A percentile compares a stretch with the other conserved stretches of the same genome.
phyloP scores from a whole-genome alignment of 2,329 filamentous ascomycete genomes.

The Magnaporthiopsis rhizophila region DNA sequence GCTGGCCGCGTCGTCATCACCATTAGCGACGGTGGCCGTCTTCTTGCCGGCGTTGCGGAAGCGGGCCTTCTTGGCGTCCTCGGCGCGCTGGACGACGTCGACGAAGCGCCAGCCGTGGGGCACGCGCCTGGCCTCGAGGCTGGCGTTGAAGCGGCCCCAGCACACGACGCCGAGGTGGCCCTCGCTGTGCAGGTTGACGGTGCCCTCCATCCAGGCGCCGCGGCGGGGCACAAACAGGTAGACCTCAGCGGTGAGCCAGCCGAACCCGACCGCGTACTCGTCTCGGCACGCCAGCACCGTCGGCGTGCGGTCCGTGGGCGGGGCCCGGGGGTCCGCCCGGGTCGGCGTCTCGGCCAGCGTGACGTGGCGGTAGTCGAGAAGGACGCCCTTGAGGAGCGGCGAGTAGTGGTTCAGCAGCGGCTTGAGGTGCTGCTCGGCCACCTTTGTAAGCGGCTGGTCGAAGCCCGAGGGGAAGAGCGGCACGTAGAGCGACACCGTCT shows the following conservation, averaged over 20 bases:
- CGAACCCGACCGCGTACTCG: slow-evolving; percentile 80
- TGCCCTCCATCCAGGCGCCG: slow-evolving; percentile 69
- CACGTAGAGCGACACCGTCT: slow-evolving; percentile 75
- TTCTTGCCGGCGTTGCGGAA: slow-evolving; percentile 14
- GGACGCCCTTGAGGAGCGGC: slow-evolving; percentile 61
- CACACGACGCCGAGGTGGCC: slow-evolving; percentile 84
- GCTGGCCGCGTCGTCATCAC: slow-evolving; percentile 25
- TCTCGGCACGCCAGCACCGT: slow-evolving; percentile 47
- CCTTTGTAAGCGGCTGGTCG: slow-evolving; percentile 59
- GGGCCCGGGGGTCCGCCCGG: slow-evolving; percentile 31
- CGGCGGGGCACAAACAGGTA: slow-evolving; percentile 71
- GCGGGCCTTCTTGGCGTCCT: slow-evolving; percentile 13
- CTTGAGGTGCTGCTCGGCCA: slow-evolving; percentile 66
- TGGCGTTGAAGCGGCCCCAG: slow-evolving; percentile 87
- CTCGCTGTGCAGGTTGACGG: slow-evolving; percentile 78
- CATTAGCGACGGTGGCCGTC: slow-evolving; percentile 18
- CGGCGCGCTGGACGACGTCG: slow-evolving; percentile 42
- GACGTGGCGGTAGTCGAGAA: slow-evolving; percentile 65
- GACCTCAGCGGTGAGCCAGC: slow-evolving; percentile 84
- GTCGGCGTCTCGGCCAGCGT: slow-evolving; percentile 54
- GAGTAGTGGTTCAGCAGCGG: slow-evolving; percentile 73
- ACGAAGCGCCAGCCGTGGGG: slow-evolving; percentile 77
- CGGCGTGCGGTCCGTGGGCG: slow-evolving; percentile 38
- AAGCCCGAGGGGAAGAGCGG: slow-evolving; percentile 66
- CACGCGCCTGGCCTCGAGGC: slow-evolving; percentile 68